Evolutionary conservation across 495 filamentous ascomycete genomes (phyloP).

Genomic region (Penicillium diatomitis): DNA sequence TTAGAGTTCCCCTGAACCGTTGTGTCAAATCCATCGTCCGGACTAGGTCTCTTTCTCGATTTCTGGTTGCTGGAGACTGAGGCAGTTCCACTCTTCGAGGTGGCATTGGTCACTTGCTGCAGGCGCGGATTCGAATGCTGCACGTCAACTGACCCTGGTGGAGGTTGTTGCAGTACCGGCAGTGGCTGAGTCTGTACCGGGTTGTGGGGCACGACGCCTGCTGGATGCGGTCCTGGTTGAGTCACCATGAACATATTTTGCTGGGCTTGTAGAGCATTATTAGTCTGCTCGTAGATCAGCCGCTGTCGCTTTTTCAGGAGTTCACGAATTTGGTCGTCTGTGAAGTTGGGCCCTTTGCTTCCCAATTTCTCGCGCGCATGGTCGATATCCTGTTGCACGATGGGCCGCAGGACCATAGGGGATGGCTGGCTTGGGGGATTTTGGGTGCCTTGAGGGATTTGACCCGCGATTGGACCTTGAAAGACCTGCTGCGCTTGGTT

Average conservation of each 20-base stretch:
- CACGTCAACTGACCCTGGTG: slow-evolving; percentile 4
- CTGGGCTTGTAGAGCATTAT: slow-evolving; percentile 7
- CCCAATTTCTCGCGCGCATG: slow-evolving; percentile 32
- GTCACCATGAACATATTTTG: slow-evolving; percentile 22
- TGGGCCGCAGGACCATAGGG: slow-evolving; percentile 25
- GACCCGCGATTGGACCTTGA: slow-evolving; percentile 10
- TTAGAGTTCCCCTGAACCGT: slow-evolving; percentile 29
- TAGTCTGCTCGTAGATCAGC: slow-evolving; percentile 21
- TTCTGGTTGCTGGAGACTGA: slow-evolving; percentile 22
- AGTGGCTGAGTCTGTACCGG: slow-evolving; percentile 17
- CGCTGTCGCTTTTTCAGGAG: slow-evolving; percentile 30
- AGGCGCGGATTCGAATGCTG: slow-evolving; percentile 14
- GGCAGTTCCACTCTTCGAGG: slow-evolving; percentile 18
- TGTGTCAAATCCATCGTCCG: slow-evolving; percentile 52
- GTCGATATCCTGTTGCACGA: slow-evolving; percentile 39
- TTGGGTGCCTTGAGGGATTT: slow-evolving; percentile 18
- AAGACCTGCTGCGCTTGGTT: slow-evolving; percentile 17
- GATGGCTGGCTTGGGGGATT: slow-evolving; percentile 29
- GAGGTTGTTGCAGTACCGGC: slow-evolving; percentile 14
- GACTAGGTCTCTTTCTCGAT: slow-evolving; percentile 48
- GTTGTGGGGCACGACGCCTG: slow-evolving; percentile 15
- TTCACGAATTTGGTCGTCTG: slow-evolving; percentile 48
- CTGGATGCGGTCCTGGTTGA: slow-evolving; percentile 30
- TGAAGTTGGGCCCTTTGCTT: slow-evolving; percentile 25
- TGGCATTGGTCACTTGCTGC: slow-evolving; percentile 13